Percentiles rank a stretch among this genome's conserved stretches.
Evolutionary conservation across 352 stramenopile species (phyloP).

Genomic region (Pythium pyrilobum): DNA sequence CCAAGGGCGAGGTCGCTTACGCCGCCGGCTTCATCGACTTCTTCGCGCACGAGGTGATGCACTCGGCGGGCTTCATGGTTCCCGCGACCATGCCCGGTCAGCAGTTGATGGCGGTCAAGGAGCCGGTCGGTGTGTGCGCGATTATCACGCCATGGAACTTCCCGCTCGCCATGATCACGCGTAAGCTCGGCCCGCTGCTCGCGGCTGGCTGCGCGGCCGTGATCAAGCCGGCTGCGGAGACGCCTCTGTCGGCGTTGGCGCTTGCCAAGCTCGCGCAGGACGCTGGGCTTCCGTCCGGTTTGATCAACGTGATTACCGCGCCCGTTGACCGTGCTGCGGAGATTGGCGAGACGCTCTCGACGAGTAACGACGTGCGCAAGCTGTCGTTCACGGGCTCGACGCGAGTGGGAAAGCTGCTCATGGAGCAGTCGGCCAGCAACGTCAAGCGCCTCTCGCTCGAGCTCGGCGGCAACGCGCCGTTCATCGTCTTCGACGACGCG

Average conservation of each 20-base stretch:
- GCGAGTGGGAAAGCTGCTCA: constrained; percentile 73
- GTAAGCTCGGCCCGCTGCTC: constrained; percentile 93
- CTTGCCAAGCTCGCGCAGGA: constrained; percentile 87
- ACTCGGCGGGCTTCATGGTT: constrained; percentile 81
- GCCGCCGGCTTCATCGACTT: constrained; percentile 94
- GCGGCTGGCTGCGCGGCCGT: constrained; percentile 93
- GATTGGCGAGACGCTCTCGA: constrained; percentile 74
- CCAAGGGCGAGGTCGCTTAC: constrained; percentile 93
- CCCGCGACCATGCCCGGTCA: constrained; percentile 42
- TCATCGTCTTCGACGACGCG: constrained; percentile 91
- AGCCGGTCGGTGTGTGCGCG: constrained; percentile 93
- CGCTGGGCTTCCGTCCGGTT: constrained; percentile 78
- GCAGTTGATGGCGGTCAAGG: constrained; percentile 73
- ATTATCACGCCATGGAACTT: constrained; percentile 99
- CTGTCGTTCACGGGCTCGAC: constrained; percentile 89
- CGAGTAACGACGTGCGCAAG: constrained; percentile 78
- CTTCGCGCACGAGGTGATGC: constrained; percentile 94
- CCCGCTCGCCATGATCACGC: constrained; percentile 96
- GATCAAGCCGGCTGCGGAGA: constrained; percentile 96
- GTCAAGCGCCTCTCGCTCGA: constrained; percentile 87
- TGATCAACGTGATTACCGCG: constrained; percentile 87
- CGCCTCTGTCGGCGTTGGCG: constrained; percentile 93
- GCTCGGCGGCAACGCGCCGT: constrained; percentile 90
- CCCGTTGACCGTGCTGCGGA: constrained; percentile 56
- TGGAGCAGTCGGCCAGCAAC: constrained; percentile 69